Conservation (phyloP, 106 monocot genomes). For the Allium cepa region DNA sequence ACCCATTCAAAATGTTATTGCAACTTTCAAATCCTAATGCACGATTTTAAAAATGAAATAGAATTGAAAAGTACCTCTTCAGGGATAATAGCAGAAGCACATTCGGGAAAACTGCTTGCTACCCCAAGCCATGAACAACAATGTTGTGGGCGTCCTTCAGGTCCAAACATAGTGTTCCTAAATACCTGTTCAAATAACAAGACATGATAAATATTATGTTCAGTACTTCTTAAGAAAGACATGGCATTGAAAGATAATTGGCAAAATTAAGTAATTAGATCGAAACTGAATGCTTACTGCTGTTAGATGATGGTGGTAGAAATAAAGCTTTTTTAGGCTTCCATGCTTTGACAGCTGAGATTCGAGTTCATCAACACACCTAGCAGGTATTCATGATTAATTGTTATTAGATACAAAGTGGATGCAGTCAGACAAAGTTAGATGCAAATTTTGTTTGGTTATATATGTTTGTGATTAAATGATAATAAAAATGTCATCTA, state of each 20-base stretch:
- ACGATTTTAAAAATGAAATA: neutral
- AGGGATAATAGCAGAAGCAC: constrained; percentile 67
- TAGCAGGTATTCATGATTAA: constrained; percentile 13
- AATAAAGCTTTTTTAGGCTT: constrained; percentile 93
- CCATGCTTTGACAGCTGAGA: constrained; percentile 75
- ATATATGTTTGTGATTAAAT: too few species aligned
- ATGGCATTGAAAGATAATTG: too few species aligned
- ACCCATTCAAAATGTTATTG: too few species aligned
- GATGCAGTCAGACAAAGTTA: neutral
- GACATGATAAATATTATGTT: neutral
- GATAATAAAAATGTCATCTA: too few species aligned
- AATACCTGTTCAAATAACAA: constrained; percentile 60
- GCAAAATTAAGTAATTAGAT: too few species aligned
- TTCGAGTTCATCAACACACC: constrained; percentile 98
- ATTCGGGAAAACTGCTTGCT: constrained; percentile 89
- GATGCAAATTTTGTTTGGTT: neutral
- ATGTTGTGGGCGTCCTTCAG: constrained; percentile 94
- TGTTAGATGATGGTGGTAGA: constrained; percentile 90
- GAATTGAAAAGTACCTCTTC: constrained; percentile 66
- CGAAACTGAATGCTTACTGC: constrained; percentile 38
- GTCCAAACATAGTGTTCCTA: constrained; percentile 99
- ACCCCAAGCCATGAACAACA: constrained; percentile 99
- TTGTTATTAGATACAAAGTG: neutral
- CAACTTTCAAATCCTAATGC: too few species aligned
- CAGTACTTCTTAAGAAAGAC: too few species aligned